Conservation (phyloP, 2,329 filamentous ascomycete genomes). For the Ceratocystis papillata region DNA sequence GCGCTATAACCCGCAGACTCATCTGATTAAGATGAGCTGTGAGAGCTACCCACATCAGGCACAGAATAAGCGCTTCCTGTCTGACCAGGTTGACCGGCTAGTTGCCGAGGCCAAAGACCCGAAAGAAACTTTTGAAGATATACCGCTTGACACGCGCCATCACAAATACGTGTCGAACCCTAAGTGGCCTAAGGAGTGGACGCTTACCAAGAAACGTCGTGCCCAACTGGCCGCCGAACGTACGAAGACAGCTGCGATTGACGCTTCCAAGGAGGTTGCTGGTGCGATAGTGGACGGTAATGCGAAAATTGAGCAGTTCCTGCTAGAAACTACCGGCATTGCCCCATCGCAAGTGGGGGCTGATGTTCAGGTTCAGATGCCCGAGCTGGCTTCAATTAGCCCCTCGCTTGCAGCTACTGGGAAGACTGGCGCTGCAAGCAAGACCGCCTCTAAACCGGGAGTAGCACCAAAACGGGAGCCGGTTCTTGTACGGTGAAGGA, state of each 20-base stretch:
- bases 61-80: conserved; percentile 94
- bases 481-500: conserved; percentile 9
- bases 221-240: conserved; percentile 54
- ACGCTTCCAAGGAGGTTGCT: conserved; percentile 43
- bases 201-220: conserved; percentile 59
- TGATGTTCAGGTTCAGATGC: conserved; percentile 15
- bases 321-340: conserved; percentile 20
- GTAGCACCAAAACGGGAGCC: conserved; percentile 1
- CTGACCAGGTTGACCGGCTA: conserved; percentile 62
- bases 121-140: conserved; percentile 72
- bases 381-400: conserved; percentile 13
- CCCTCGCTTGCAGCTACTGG: not conserved
- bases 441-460: not conserved
- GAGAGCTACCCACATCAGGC: conserved; percentile 80
- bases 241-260: conserved; percentile 40
- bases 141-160: conserved; percentile 79
- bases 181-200: conserved; percentile 74
- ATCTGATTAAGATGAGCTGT: conserved; percentile 78
- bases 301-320: conserved; percentile 35
- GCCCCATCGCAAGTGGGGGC: conserved; percentile 19
- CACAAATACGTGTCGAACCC: conserved; percentile 55
- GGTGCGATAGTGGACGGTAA: conserved; percentile 51
- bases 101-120: conserved; percentile 66
- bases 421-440: not conserved
- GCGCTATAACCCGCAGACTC: conserved; percentile 76